Evolutionary conservation across 2,329 filamentous ascomycete species (phyloP).

Genomic region (Teratosphaeria pseudoeucalypti): DNA sequence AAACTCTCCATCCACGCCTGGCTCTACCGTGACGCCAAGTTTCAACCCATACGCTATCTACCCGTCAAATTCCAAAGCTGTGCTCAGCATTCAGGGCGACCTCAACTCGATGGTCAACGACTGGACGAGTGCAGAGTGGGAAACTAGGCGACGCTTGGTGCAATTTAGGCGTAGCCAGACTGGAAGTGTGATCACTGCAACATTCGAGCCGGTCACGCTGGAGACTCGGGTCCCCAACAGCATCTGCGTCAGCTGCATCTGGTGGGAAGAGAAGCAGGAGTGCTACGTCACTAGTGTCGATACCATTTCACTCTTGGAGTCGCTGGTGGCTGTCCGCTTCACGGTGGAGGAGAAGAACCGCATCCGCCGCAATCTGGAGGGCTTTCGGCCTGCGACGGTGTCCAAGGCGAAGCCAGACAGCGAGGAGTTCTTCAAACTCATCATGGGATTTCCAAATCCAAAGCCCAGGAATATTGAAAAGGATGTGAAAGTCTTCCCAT

Average conservation of each 20-base stretch:
- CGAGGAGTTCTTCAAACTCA: slow-evolving; percentile 96
- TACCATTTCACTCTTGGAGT: slow-evolving; percentile 88
- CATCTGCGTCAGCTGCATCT: slow-evolving; percentile 95
- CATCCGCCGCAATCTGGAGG: slow-evolving; percentile 89
- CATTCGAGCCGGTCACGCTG: slow-evolving; percentile 66
- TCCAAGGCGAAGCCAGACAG: slow-evolving; percentile 87
- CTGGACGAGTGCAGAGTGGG: slow-evolving; percentile 75
- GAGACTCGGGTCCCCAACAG: slow-evolving; percentile 73
- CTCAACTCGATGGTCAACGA: slow-evolving; percentile 71
- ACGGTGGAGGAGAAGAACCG: slow-evolving; percentile 98
- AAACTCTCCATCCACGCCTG: slow-evolving; percentile 40
- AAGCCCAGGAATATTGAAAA: slow-evolving; percentile 98
- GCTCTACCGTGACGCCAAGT: slow-evolving; percentile 30
- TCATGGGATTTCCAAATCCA: slow-evolving; percentile 92
- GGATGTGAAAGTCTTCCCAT: slow-evolving; percentile 96
- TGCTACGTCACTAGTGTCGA: slow-evolving; percentile 95
- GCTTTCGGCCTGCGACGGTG: slow-evolving; percentile 83
- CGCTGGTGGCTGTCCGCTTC: slow-evolving; percentile 76
- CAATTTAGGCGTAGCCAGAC: slow-evolving; percentile 75
- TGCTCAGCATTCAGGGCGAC: slow-evolving; percentile 75
- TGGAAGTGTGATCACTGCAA: slow-evolving; percentile 70
- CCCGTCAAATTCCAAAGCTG: slow-evolving; percentile 60
- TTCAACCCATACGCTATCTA: slow-evolving; percentile 77
- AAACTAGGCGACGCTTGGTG: slow-evolving; percentile 71
- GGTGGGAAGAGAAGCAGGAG: slow-evolving; percentile 84